phyloP scores from a whole-genome alignment of 2,329 filamentous ascomycete genomes.

The Phyllosticta capitalensis region DNA sequence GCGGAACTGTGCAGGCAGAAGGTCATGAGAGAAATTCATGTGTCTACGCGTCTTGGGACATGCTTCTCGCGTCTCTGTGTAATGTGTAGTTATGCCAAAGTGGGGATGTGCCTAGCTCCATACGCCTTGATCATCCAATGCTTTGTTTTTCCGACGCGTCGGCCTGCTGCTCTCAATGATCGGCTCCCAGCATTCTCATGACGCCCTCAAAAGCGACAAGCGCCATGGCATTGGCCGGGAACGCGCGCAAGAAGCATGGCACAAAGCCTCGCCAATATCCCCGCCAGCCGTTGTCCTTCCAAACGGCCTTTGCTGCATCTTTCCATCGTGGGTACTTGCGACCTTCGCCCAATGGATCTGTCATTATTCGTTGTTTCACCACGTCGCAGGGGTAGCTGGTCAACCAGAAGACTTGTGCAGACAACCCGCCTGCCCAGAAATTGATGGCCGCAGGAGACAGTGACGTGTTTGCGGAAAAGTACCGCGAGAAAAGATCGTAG shows the following conservation, averaged over 20 bases:
- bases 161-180: background rate
- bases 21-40: background rate
- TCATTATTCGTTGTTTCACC: slow-evolving; percentile 96
- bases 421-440: slow-evolving; percentile 93
- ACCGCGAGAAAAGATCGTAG: slow-evolving; percentile 73
- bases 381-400: slow-evolving; percentile 87
- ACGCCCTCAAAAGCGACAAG: slow-evolving; percentile 88
- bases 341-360: slow-evolving; percentile 62
- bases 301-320: slow-evolving; percentile 69
- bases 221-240: slow-evolving; percentile 92
- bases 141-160: background rate
- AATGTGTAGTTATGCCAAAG: background rate
- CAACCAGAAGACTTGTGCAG: slow-evolving; percentile 90
- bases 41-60: background rate
- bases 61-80: background rate
- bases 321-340: slow-evolving; percentile 66
- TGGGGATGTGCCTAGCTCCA: background rate
- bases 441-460: slow-evolving; percentile 75
- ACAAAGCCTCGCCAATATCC: slow-evolving; percentile 90
- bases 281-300: slow-evolving; percentile 61
- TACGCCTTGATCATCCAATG: background rate
- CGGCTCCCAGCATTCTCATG: slow-evolving; percentile 48
- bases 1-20: background rate
- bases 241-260: slow-evolving; percentile 86
- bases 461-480: slow-evolving; percentile 55